Evolutionary conservation across 495 filamentous ascomycete species (phyloP).

Genomic region (Talaromyces proteolyticus): DNA sequence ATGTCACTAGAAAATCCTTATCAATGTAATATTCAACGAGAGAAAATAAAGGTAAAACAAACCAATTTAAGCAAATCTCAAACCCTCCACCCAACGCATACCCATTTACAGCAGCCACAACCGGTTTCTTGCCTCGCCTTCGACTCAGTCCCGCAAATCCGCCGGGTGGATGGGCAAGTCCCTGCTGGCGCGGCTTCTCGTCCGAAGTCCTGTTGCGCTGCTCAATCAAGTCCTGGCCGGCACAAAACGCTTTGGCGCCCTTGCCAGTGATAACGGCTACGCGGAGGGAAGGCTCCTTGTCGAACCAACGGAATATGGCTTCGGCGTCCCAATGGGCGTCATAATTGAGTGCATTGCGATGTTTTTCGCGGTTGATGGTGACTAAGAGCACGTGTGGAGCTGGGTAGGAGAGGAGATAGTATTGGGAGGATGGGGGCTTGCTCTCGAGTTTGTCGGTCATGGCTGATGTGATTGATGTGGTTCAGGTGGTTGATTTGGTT

Average conservation of each 20-base stretch:
- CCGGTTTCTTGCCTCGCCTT: conserved; percentile 38
- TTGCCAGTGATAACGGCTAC: conserved; percentile 51
- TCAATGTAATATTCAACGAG: no score
- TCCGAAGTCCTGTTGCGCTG: conserved; percentile 26
- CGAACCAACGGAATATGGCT: conserved; percentile 50
- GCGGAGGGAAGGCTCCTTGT: conserved; percentile 45
- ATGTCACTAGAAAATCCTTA: conserved; percentile 41
- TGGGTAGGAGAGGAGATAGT: conserved; percentile 36
- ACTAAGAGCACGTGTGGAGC: conserved; percentile 42
- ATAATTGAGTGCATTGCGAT: conserved; percentile 46
- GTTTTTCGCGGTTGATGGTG: conserved; percentile 39
- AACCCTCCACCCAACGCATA: conserved; percentile 65
- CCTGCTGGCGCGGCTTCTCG: no score
- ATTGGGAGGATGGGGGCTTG: conserved; percentile 30
- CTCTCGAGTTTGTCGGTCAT: conserved; percentile 9
- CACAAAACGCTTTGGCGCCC: conserved; percentile 50
- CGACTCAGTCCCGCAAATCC: conserved; percentile 36
- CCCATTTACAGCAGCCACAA: conserved; percentile 68
- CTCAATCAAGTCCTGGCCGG: conserved; percentile 53
- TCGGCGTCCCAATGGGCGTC: conserved; percentile 47
- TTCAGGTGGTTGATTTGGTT: no score
- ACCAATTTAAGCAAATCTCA: conserved; percentile 60
- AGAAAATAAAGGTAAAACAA: conserved; percentile 4
- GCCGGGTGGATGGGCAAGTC: conserved; percentile 13
- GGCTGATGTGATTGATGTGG: no score